Percentiles rank a stretch among this genome's conserved stretches.
Conservation (phyloP, 2,329 filamentous ascomycete genomes). For the Fusarium sp. region DNA sequence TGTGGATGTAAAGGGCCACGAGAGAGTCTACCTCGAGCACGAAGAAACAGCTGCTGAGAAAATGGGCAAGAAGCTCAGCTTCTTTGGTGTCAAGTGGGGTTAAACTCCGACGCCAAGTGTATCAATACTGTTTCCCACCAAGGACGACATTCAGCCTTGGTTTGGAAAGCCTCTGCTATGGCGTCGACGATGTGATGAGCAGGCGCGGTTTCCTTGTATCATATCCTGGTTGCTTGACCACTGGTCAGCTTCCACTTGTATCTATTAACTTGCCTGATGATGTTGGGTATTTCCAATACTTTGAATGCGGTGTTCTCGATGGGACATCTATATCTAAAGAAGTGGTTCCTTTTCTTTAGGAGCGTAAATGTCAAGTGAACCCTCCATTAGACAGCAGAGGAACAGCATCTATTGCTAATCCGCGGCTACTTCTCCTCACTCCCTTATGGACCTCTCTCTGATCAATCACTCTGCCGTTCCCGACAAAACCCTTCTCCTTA, state of each 20-base stretch:
- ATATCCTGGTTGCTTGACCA: constrained; percentile 15
- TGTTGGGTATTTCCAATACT: background rate
- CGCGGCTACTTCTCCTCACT: background rate
- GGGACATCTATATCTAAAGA: background rate
- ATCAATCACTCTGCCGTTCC: background rate
- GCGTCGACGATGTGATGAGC: background rate
- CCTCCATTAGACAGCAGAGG: too few relatives aligned
- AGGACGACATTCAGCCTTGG: background rate
- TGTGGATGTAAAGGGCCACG: constrained; percentile 80
- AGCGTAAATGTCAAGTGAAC: background rate
- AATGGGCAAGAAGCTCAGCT: constrained; percentile 60
- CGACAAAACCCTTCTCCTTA: background rate
- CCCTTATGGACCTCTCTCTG: background rate
- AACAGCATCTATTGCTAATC: background rate
- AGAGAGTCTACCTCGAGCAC: constrained; percentile 75
- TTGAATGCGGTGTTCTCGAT: background rate
- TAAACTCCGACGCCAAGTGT: constrained; percentile 18
- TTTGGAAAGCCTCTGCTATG: background rate
- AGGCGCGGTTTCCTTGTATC: constrained; percentile 18
- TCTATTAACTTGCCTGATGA: background rate
- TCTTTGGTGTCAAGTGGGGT: constrained; percentile 73
- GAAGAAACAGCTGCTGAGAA: constrained; percentile 58
- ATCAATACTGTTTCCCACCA: background rate
- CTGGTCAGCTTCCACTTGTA: constrained; percentile 10
- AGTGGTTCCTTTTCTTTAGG: background rate